Evolutionary conservation across 148 eudicot species (phyloP), one percentile per base, ranked within the genome.

Genomic region (Fagopyrum tataricum): DNA sequence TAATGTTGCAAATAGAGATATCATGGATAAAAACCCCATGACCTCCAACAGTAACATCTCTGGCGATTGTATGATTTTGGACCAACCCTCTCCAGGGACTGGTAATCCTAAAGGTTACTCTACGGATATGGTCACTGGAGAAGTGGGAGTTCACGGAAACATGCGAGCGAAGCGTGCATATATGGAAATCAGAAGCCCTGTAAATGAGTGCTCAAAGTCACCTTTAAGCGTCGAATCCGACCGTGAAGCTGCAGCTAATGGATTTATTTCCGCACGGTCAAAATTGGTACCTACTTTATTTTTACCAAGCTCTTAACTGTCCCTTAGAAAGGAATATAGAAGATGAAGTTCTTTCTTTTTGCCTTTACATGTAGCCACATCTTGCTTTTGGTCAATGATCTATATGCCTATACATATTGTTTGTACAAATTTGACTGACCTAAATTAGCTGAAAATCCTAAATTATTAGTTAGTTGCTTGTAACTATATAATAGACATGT

Each of bases 241-340:
- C 46, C 51, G 51, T 68, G 89, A 88, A 73, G 78, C 49, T 77
- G 77, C 92, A 56, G 79, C 83, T 67, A 86, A 87, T 77, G 91
- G 90, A 62, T 96, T 96, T 88, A 93, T 96, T 53, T 90, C 92
- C 79, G 99, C 99, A 53, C 89, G 91, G 76, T 80, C 89, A 61
- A 96, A 96, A 87, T 64, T 96, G 97, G 99, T 96, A 92, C 59
- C 76, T 4, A 20, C 7, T 51, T 52, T 48, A 49, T 51, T 21
- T 7, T 18, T 31, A 31, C 44, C 70, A 40, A 66, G 44, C 3
- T 20, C 61, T 55, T 55, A 55, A 7, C 61, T 18, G 61, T 55
- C 61, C 18, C 10, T 55, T 55, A 18, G 61, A 55, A 53, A 46
- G 49, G 49, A 46, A 55, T 18, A 4, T 8, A 6, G 21, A 20